Percentiles rank a stretch among this genome's conserved stretches.
phyloP scores from a whole-genome alignment of 225 moss, liverwort and hornwort genomes.

The Polytrichum formosum region DNA sequence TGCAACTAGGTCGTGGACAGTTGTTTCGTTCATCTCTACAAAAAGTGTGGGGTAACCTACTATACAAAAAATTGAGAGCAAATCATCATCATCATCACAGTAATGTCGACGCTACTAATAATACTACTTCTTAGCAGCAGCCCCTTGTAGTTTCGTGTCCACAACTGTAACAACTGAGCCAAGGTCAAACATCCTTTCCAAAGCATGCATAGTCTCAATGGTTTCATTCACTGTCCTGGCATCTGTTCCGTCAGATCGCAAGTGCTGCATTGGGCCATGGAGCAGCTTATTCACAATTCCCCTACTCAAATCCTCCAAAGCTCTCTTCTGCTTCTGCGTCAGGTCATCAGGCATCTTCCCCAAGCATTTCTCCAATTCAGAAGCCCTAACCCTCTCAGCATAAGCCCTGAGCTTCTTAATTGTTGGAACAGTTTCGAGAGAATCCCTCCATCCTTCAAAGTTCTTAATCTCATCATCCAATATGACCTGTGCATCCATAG shows the following conservation, averaged over 20 bases:
- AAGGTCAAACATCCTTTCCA: conserved; percentile 83
- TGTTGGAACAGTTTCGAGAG: conserved; percentile 89
- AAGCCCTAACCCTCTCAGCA: conserved; percentile 68
- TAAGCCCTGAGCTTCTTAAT: conserved; percentile 86
- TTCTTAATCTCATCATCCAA: conserved; percentile 83
- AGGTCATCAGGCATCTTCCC: conserved; percentile 84
- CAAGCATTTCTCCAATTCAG: conserved; percentile 81
- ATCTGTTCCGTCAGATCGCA: conserved; percentile 72
- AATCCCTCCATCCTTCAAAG: conserved; percentile 90
- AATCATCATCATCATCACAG: background rate
- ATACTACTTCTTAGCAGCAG: conserved; percentile 27
- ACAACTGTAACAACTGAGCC: conserved; percentile 44
- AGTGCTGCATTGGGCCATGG: conserved; percentile 86
- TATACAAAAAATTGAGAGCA: conserved; percentile 2
- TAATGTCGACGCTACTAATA: background rate
- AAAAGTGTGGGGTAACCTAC: background rate
- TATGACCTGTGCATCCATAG: conserved; percentile 76
- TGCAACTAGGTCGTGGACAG: no score
- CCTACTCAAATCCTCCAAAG: conserved; percentile 77
- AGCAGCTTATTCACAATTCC: conserved; percentile 89
- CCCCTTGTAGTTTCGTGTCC: conserved; percentile 34
- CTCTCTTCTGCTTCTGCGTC: conserved; percentile 66
- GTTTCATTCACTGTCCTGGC: conserved; percentile 74
- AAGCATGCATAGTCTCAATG: conserved; percentile 78
- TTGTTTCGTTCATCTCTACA: background rate